Evolutionary conservation across 768 basidiomycete genomes (phyloP).

Genomic region (Stropharia rugosoannulata): DNA sequence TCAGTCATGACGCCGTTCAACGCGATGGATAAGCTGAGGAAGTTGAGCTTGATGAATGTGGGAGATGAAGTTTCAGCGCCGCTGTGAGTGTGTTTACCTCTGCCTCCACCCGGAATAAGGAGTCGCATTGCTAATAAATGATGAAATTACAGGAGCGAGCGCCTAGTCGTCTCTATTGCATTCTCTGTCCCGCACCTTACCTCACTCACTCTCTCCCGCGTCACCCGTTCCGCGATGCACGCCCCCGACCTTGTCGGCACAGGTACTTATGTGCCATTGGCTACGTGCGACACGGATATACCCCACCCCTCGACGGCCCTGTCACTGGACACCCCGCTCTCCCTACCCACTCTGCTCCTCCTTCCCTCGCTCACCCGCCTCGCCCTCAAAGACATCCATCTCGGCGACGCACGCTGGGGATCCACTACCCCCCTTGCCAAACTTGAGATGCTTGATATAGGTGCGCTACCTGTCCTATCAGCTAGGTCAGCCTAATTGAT

Average conservation of each 20-base stretch:
- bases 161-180: conserved; percentile 68
- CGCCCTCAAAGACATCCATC: conserved; percentile 67
- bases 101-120: neutral
- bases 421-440: conserved; percentile 48
- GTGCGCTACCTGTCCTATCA: conserved; percentile 21
- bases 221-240: conserved; percentile 67
- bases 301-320: conserved; percentile 43
- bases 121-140: conserved; percentile 5
- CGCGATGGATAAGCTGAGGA: conserved; percentile 38
- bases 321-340: conserved; percentile 52
- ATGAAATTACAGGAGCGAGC: conserved; percentile 51
- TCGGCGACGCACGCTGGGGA: conserved; percentile 56
- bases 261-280: conserved; percentile 59
- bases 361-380: conserved; percentile 62
- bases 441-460: conserved; percentile 57
- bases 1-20: conserved; percentile 49
- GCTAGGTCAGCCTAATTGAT: too few species aligned
- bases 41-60: conserved; percentile 47
- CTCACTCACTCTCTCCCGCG: conserved; percentile 57
- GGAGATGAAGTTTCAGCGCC: conserved; percentile 39
- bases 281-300: conserved; percentile 60
- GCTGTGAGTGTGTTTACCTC: conserved; percentile 36
- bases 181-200: conserved; percentile 54
- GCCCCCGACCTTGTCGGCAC: conserved; percentile 55
- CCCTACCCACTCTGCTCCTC: conserved; percentile 31